Conservation (phyloP, 2,329 filamentous ascomycete species). For the Cordyceps cateniannulata region DNA sequence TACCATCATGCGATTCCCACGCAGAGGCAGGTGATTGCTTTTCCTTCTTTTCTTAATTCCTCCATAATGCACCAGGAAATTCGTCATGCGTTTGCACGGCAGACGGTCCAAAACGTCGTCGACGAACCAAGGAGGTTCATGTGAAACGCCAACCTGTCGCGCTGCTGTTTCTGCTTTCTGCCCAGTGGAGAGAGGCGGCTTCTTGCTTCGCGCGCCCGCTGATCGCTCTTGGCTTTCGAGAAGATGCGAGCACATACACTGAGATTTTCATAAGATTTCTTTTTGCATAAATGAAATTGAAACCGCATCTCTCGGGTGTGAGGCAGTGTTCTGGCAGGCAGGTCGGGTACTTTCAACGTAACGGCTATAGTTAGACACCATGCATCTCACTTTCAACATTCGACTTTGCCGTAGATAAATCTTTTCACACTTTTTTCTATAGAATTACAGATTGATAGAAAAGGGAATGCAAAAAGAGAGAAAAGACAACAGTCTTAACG, state of each 20-base stretch:
- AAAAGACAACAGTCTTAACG: background rate
- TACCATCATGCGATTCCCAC: too few relatives aligned
- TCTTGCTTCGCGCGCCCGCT: background rate
- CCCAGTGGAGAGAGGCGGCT: background rate
- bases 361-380: too few relatives aligned
- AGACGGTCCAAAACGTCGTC: too few relatives aligned
- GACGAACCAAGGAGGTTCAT: background rate
- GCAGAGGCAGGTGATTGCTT: too few relatives aligned
- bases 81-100: background rate
- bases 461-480: background rate
- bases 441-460: background rate
- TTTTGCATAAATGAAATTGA: background rate
- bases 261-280: background rate
- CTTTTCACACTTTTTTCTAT: too few relatives aligned
- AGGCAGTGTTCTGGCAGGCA: too few relatives aligned
- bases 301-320: background rate
- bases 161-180: background rate
- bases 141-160: conserved; percentile 7
- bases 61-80: background rate
- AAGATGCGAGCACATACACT: background rate
- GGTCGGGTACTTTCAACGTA: too few relatives aligned
- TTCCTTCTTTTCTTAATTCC: too few relatives aligned
- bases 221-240: background rate
- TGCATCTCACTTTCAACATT: background rate
- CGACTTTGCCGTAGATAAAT: background rate